A percentile compares a stretch with the other conserved stretches of the same genome.
These are phyloP conservation scores for Yamadazyma endophytica DNA, from an alignment of 805 yeast genomes.

Conservation along the genomic window DNA sequence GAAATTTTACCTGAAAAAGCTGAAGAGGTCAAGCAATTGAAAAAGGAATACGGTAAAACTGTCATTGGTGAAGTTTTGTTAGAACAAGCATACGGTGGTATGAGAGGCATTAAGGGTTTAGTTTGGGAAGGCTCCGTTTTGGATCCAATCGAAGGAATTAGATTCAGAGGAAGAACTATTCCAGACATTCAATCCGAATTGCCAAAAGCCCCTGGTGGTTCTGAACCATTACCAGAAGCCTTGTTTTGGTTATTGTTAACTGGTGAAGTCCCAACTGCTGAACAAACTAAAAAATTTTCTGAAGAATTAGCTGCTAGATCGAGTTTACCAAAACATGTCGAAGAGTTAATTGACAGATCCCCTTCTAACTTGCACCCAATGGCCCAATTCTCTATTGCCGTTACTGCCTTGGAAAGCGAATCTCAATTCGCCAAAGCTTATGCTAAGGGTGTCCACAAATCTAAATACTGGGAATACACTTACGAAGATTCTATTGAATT, in stretches of 20 bases:
- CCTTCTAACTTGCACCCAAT: slow-evolving; percentile 75
- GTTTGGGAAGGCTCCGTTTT: slow-evolving; percentile 80
- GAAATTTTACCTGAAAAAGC: slow-evolving; percentile 88
- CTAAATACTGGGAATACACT: slow-evolving; percentile 70
- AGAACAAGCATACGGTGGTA: slow-evolving; percentile 61
- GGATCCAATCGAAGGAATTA: slow-evolving; percentile 73
- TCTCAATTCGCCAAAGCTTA: slow-evolving; percentile 70
- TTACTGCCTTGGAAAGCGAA: slow-evolving; percentile 67
- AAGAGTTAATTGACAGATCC: slow-evolving; percentile 54
- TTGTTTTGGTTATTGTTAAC: slow-evolving; percentile 77
- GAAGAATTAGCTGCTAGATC: slow-evolving; percentile 63
- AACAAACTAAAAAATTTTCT: slow-evolving; percentile 53
- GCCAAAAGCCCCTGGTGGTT: slow-evolving; percentile 56
- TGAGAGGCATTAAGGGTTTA: slow-evolving; percentile 72
- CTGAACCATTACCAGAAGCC: slow-evolving; percentile 69
- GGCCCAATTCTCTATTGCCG: slow-evolving; percentile 78
- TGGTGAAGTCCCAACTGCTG: slow-evolving; percentile 63
- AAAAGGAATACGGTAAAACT: slow-evolving; percentile 85
- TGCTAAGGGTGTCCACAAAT: slow-evolving; percentile 63
- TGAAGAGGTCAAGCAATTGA: slow-evolving; percentile 86
- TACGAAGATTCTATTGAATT: slow-evolving; percentile 69
- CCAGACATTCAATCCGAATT: slow-evolving; percentile 63
- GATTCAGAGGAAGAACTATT: slow-evolving; percentile 74
- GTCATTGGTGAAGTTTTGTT: slow-evolving; percentile 46
- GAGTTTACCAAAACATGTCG: slow-evolving; percentile 60